Percentiles rank a stretch among this genome's conserved stretches.
Evolutionary conservation across 306 rosid genomes (phyloP).

Genomic region (Hippophae rhamnoides): DNA sequence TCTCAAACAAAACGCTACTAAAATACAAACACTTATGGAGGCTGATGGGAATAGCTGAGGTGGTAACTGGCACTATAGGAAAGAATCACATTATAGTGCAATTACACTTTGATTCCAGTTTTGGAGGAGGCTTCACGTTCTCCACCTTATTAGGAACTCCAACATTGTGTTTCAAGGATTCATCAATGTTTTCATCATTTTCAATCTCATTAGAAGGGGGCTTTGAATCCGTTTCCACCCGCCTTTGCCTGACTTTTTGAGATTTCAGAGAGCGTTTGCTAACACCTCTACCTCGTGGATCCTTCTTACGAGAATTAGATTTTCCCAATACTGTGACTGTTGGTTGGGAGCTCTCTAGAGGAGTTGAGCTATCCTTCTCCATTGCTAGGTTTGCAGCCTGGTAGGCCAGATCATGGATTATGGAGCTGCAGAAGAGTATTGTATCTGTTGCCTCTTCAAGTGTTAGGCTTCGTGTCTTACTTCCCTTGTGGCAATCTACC

Average conservation of each 20-base stretch:
- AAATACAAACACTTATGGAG: constrained; percentile 16
- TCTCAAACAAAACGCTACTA: constrained; percentile 21
- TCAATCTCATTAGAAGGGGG: constrained; percentile 34
- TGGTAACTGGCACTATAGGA: constrained; percentile 10
- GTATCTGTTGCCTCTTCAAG: constrained; percentile 95
- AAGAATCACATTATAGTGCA: constrained; percentile 84
- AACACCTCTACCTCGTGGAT: constrained; percentile 31
- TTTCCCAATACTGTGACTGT: constrained; percentile 60
- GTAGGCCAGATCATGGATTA: constrained; percentile 79
- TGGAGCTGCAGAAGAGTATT: constrained; percentile 89
- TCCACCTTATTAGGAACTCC: constrained; percentile 70
- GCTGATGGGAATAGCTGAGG: constrained; percentile 16
- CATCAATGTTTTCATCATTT: constrained; percentile 58
- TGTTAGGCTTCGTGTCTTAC: constrained; percentile 63
- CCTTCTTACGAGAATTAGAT: constrained; percentile 47
- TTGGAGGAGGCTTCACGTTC: constrained; percentile 61
- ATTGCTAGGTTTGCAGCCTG: constrained; percentile 74
- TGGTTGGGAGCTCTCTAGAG: constrained; percentile 65
- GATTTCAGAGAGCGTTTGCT: constrained; percentile 45
- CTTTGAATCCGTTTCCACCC: constrained; percentile 44
- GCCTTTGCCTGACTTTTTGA: constrained; percentile 45
- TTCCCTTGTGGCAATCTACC: constrained; percentile 57
- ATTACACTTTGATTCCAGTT: constrained; percentile 91
- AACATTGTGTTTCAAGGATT: constrained; percentile 37
- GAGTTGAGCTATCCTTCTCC: constrained; percentile 51